Evolutionary conservation across 306 rosid species (phyloP), one percentile per base, ranked within the genome.

Genomic region (Arachis hypogaea): DNA sequence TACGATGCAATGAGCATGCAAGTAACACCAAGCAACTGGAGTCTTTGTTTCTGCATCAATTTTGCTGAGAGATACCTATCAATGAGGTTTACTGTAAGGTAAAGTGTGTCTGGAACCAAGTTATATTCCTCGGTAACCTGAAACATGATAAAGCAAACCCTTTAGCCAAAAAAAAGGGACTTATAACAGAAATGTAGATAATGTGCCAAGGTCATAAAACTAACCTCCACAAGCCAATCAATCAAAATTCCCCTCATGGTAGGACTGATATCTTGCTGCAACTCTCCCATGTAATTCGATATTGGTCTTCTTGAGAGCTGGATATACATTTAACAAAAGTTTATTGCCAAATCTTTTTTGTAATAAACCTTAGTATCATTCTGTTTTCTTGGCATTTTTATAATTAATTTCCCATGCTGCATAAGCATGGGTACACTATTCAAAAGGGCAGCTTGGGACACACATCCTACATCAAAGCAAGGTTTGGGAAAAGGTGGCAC

Each of bases 151-250:
- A 14, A n/a, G 33, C 40, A 18, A 18, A 46, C 75, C 55, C 36
- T 74, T 62, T 54, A 63, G 75, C 28, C 28, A 22, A 22, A 22
- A 22, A 22, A 22, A 22, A 22, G 28, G 28, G 28, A 22, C 28
- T 22, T 38, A 49, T 29, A 7, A 57, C 50, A 29, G 10, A 49
- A 50, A 76, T 72, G 58, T 62, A 59, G 46, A 65, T 36, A 52
- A 59, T 42, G 78, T 42, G 78, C 10, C 33, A 47, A 3, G 33
- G 33, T 18, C 50, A 59, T 4, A 12, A 58, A 57, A 77, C 88
- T 70, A 58, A 90, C 98, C 98, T 92, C 98, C 77, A 92, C 93
- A 77, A 92, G 94, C 98, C 98, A 92, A 78, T 92, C 96, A 66
- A 92, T 75, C 68, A 92, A 82, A 81, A 92, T 84, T 65, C 86